phyloP scores from a whole-genome alignment of 768 basidiomycete genomes.

The Piloderma croceum region DNA sequence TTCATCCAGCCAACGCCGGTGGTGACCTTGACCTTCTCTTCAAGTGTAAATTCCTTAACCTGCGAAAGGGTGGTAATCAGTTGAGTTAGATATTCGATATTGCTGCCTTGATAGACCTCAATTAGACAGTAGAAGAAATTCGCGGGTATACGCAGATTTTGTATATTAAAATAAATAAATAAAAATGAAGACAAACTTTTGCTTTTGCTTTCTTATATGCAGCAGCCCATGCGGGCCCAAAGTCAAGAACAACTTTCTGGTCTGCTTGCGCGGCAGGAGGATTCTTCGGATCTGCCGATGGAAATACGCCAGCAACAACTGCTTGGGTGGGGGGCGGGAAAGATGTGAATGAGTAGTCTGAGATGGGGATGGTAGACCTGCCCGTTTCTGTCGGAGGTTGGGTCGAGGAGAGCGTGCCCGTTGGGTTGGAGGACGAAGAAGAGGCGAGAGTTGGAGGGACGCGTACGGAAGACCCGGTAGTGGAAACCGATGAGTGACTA shows the following conservation, averaged over 20 bases:
- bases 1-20: conserved; percentile 65
- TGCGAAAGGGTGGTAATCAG: conserved; percentile 17
- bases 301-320: conserved; percentile 49
- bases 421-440: background rate
- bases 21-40: conserved; percentile 58
- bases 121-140: background rate
- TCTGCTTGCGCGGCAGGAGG: conserved; percentile 48
- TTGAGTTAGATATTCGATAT: conserved; percentile 15
- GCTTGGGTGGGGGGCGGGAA: conserved; percentile 56
- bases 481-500: too few species aligned
- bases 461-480: too few species aligned
- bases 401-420: background rate
- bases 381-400: background rate
- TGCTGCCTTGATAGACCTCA: conserved; percentile 7
- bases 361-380: conserved; percentile 31
- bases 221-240: conserved; percentile 46
- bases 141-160: background rate
- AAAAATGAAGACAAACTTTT: conserved; percentile 33
- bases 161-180: conserved; percentile 4
- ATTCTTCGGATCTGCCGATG: conserved; percentile 45
- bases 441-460: too few species aligned
- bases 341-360: conserved; percentile 44
- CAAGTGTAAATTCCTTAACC: conserved; percentile 47
- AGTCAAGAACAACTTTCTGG: conserved; percentile 38
- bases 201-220: conserved; percentile 56